These are phyloP conservation scores for Cercospora brassicicola DNA, from an alignment of 2,329 filamentous ascomycete species.

Conservation along the genomic window DNA sequence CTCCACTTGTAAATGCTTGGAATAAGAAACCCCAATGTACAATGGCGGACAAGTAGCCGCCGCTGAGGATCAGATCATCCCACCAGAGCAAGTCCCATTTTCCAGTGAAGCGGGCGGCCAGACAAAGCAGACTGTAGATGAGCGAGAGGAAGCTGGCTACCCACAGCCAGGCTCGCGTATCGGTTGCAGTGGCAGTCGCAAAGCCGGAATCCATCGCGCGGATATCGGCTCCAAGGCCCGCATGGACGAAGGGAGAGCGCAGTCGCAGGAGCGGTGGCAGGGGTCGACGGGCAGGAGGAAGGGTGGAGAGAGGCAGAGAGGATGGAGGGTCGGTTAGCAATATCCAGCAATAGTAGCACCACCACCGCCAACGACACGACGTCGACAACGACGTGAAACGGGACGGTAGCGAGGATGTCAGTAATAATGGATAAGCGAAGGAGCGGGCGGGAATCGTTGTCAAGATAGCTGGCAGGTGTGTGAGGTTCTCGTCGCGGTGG, in stretches of 20 bases:
- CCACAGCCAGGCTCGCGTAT: constrained; percentile 28
- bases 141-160: constrained; percentile 23
- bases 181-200: constrained; percentile 19
- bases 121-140: constrained; percentile 28
- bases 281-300: neutral
- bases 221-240: neutral
- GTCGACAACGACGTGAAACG: neutral
- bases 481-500: neutral
- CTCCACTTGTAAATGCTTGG: constrained; percentile 13
- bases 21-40: constrained; percentile 26
- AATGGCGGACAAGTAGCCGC: constrained; percentile 19
- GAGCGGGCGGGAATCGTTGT: neutral
- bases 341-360: neutral
- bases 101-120: constrained; percentile 21
- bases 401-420: neutral
- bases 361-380: neutral
- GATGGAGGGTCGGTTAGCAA: neutral
- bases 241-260: neutral
- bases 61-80: constrained; percentile 25
- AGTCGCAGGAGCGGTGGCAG: constrained; percentile 5
- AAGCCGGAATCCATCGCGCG: constrained; percentile 21
- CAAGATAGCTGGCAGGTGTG: neutral
- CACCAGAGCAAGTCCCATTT: constrained; percentile 30
- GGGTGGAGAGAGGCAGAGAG: neutral
- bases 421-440: neutral